Evolutionary conservation across 768 basidiomycete genomes (phyloP), one percentile per base, ranked within the genome.

Genomic region (Kwoniella heveanensis): DNA sequence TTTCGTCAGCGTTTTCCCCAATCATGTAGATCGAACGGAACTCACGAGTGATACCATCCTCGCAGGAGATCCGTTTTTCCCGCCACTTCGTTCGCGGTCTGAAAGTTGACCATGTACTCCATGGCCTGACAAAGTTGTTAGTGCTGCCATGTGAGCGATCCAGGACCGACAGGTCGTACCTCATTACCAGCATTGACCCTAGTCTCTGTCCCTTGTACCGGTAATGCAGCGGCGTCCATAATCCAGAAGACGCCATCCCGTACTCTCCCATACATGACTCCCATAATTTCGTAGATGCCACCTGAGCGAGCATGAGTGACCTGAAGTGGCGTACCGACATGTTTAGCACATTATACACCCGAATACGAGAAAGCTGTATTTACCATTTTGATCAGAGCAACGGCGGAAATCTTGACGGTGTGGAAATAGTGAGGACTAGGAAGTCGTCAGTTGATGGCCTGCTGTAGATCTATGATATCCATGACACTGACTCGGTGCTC

Each of bases 241-340:
- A 99, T 88, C 78, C 82, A 79, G 64, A 84, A 80, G 2, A 80
- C 78, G 27, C 78, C 77, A 54, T 81, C 81, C 54, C 80, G 71
- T 37, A 96, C 88, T 81, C 96, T 95, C 60, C 94, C 94, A 80
- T 96, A 94, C 93, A 99, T 96, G 30, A 98, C 85, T 10, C 95
- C 95, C 95, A 99, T 99, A 77, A 99, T 96, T 82, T 99, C 95
- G 82, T 97, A 91, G 62, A 90, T 89, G 5, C 96, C 95, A 63
- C 95, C 95, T 1, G 95, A 97, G 54, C 95, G 88, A 30, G 95
- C 95, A 79, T 97, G 95, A 32, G 82, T 84, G 36, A 83, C 81
- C 82, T 83, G 46, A 3, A 24, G 5, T 17, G 57, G 39, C 24
- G 48, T 51, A 4, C 13, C 32, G 13, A 6, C 6, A 6, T 6